Evolutionary conservation across 83 land plant genomes (phyloP), one percentile per base, ranked within the genome.

Genomic region (Diphasiastrum complanatum): DNA sequence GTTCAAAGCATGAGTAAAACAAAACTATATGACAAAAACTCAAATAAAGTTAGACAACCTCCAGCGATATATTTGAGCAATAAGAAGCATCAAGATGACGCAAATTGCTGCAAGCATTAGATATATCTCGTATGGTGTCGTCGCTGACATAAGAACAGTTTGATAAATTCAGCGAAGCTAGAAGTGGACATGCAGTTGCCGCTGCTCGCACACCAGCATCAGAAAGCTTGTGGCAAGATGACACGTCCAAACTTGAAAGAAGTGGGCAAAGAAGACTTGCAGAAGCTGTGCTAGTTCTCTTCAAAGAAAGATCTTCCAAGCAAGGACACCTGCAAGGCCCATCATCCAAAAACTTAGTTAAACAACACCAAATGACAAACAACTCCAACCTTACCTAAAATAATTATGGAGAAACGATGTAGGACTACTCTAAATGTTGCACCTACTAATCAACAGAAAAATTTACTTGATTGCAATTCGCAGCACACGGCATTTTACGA

Each of bases 201-300:
- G 86, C 89, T 35, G 82, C 65, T 23, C 99, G 91, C 57, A 93
- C 81, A 43, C 91, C 99, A 61, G 92, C 88, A 84, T 93, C 99
- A 34, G 99, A 82, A 45, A 93, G 85, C 79, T 93, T 93, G 76
- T 83, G 86, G 73, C 99, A 93, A 55, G 83, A 74, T 2, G 83
- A 72, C 47, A 93, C 70, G 68, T 93, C 92, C 37, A 93, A 77
- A 10, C 66, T 81, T 29, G 49, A 66, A 61, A 93, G 68, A 19
- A 75, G 76, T 23, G 92, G 86, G 40, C 96, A 89, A 47, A 59
- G 71, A 35, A 93, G 84, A 31, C 57, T 75, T 2, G 83, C 99
- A 66, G 93, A 84, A 41, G 85, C 83, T 81, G 95, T 86, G 68
- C 68, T 78, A 2, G 88, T 79, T 16, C 89, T 86, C 72, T 71